A percentile compares a stretch with the other conserved stretches of the same genome.
Conservation (phyloP, 208 protist species). For the Acanthamoeba lugdunensis region DNA sequence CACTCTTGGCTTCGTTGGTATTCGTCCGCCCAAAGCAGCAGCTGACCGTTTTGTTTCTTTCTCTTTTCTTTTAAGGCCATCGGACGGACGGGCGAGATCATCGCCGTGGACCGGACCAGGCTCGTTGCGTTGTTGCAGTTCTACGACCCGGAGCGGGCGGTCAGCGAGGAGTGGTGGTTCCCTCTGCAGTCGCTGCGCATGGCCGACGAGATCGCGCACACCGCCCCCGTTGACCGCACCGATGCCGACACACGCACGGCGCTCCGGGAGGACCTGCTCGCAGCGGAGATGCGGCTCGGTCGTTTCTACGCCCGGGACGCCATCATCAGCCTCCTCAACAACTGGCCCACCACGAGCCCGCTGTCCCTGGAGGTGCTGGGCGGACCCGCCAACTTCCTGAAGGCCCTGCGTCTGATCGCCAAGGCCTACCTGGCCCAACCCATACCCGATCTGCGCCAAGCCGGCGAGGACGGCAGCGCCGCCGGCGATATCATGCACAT, state of each 20-base stretch:
- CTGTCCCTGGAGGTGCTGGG: slow-evolving; percentile 39
- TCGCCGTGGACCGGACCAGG: slow-evolving; percentile 31
- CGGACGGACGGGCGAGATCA: slow-evolving; percentile 44
- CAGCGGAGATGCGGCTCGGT: slow-evolving; percentile 27
- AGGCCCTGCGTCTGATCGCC: slow-evolving; percentile 39
- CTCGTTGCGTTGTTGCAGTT: slow-evolving; percentile 51
- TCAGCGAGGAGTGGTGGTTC: slow-evolving; percentile 65
- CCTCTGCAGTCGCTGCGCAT: slow-evolving; percentile 50
- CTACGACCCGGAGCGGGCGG: slow-evolving; percentile 43
- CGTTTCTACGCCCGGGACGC: slow-evolving; percentile 33
- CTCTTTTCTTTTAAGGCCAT: not conserved
- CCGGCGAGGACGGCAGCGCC: not conserved
- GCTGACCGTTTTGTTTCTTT: not conserved
- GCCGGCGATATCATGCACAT: slow-evolving; percentile 9
- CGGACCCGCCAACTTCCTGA: slow-evolving; percentile 26
- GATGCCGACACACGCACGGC: not conserved
- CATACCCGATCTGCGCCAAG: slow-evolving; percentile 22
- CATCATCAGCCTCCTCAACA: slow-evolving; percentile 61
- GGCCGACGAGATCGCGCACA: not conserved
- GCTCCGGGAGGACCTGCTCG: not conserved
- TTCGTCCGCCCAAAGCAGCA: not conserved
- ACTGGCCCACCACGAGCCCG: slow-evolving; percentile 41
- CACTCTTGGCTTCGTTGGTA: not conserved
- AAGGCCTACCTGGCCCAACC: slow-evolving; percentile 39
- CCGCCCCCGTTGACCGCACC: not conserved